phyloP scores from a whole-genome alignment of 306 rosid genomes.

The Biancaea sappan region DNA sequence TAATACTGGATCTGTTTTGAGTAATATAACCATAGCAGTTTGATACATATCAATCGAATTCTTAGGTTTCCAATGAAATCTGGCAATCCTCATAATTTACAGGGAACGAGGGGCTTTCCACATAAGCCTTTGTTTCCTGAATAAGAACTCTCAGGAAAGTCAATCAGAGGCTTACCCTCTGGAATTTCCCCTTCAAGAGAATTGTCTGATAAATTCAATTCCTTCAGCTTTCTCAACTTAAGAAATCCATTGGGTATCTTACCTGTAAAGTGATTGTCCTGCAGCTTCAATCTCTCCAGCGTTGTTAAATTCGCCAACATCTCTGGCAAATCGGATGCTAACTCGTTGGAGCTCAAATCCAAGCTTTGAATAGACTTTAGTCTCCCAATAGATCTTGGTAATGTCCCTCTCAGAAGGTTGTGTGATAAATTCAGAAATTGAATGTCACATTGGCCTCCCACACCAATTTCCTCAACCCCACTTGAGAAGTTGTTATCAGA shows the following conservation, averaged over 20 bases:
- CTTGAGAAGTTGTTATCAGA: slow-evolving; percentile 63
- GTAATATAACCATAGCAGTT: neutral
- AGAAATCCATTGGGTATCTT: slow-evolving; percentile 61
- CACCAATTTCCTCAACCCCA: slow-evolving; percentile 52
- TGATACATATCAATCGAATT: slow-evolving; percentile 1
- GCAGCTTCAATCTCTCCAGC: slow-evolving; percentile 62
- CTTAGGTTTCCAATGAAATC: neutral
- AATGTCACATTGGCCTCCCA: slow-evolving; percentile 42
- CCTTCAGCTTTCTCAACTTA: slow-evolving; percentile 51
- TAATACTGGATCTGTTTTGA: neutral
- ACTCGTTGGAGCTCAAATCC: slow-evolving; percentile 66
- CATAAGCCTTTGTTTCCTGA: slow-evolving; percentile 68
- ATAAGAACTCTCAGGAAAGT: slow-evolving; percentile 62
- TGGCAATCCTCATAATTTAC: slow-evolving; percentile 42
- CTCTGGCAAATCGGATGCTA: slow-evolving; percentile 56
- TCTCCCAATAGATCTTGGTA: slow-evolving; percentile 49
- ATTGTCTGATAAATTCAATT: slow-evolving; percentile 63
- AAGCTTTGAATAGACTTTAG: slow-evolving; percentile 46
- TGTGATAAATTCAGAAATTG: slow-evolving; percentile 64
- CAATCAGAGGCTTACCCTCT: slow-evolving; percentile 55
- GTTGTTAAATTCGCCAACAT: slow-evolving; percentile 48
- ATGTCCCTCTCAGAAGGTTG: slow-evolving; percentile 54
- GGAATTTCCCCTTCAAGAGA: slow-evolving; percentile 77
- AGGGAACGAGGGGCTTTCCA: slow-evolving; percentile 73
- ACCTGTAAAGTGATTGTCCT: slow-evolving; percentile 58